A percentile compares a stretch with the other conserved stretches of the same genome.
Evolutionary conservation across 345 rosid genomes (phyloP).

Genomic region (Corymbia maculata): DNA sequence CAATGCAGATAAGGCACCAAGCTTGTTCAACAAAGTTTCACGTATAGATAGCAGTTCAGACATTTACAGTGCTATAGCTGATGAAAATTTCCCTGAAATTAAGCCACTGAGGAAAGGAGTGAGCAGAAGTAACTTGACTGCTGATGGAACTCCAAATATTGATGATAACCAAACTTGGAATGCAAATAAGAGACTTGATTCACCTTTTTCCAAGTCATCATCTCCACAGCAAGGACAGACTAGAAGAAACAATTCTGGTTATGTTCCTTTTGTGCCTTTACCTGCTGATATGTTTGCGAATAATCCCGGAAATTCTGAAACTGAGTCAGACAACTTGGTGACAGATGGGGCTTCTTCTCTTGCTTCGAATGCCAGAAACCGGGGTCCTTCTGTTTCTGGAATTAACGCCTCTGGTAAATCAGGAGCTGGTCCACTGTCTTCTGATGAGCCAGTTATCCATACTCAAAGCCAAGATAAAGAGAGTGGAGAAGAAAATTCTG

Average conservation of each 20-base stretch:
- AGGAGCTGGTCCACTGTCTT: not conserved
- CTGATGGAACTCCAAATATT: slow-evolving; percentile 4
- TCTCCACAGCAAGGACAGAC: slow-evolving; percentile 18
- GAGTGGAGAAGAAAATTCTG: slow-evolving; percentile 44
- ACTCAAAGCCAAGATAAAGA: slow-evolving; percentile 13
- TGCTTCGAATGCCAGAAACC: slow-evolving; percentile 7
- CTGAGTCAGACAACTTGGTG: slow-evolving; percentile 13
- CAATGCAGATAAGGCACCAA: slow-evolving; percentile 77
- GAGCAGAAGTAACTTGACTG: not conserved
- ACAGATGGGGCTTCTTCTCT: not conserved
- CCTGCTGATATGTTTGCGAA: slow-evolving; percentile 71
- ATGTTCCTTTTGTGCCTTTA: slow-evolving; percentile 71
- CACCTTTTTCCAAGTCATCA: not conserved
- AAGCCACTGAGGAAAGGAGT: slow-evolving; percentile 95
- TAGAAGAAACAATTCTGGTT: slow-evolving; percentile 25
- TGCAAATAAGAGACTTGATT: not conserved
- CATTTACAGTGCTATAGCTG: slow-evolving; percentile 43
- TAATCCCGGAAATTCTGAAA: slow-evolving; percentile 25
- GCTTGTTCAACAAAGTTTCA: slow-evolving; percentile 70
- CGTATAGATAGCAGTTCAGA: slow-evolving; percentile 45
- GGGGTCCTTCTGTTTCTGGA: slow-evolving; percentile 2
- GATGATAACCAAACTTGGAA: slow-evolving; percentile 2
- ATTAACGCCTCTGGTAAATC: not conserved
- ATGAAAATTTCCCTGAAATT: slow-evolving; percentile 84
- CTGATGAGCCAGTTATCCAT: slow-evolving; percentile 2